These are phyloP conservation scores for Diutina pseudorugosa DNA, from an alignment of 1,139 yeast genomes.

Conservation along the genomic window DNA sequence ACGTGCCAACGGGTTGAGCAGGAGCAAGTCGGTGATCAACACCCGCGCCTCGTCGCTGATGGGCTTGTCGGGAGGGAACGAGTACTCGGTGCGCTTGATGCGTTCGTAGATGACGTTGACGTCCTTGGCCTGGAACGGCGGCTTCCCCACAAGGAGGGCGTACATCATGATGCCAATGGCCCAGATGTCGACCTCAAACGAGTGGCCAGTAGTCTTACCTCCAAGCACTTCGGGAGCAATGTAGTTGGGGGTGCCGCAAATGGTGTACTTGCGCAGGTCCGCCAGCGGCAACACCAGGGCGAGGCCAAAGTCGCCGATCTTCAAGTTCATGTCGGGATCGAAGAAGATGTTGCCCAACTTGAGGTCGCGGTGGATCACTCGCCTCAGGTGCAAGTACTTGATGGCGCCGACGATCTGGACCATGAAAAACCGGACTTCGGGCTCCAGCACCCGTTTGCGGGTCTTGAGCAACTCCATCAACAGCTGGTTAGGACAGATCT, in stretches of 20 bases:
- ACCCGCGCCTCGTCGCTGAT: conserved; percentile 62
- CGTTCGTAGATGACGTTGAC: conserved; percentile 89
- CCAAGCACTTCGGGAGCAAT: conserved; percentile 95
- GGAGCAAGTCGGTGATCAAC: conserved; percentile 60
- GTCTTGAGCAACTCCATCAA: conserved; percentile 84
- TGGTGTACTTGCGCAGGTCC: conserved; percentile 73
- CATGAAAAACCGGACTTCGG: conserved; percentile 84
- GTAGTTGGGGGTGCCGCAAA: conserved; percentile 96
- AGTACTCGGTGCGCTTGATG: conserved; percentile 72
- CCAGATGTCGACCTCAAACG: conserved; percentile 94
- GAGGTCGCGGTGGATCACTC: conserved; percentile 93
- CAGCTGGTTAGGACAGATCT: conserved; percentile 88
- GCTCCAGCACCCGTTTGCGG: conserved; percentile 74
- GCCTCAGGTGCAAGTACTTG: conserved; percentile 78
- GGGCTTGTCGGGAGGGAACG: conserved; percentile 64
- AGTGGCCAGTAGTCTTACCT: conserved; percentile 81
- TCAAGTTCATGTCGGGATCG: conserved; percentile 84
- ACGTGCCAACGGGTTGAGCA: conserved; percentile 69
- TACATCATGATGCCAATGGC: conserved; percentile 94
- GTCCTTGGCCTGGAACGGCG: conserved; percentile 95
- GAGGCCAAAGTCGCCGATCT: conserved; percentile 93
- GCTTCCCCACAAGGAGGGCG: conserved; percentile 83
- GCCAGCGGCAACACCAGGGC: conserved; percentile 71
- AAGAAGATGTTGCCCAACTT: conserved; percentile 91
- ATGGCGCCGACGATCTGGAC: conserved; percentile 92